Evolutionary conservation across 352 stramenopile species (phyloP).

Genomic region (Aphanomyces astaci): DNA sequence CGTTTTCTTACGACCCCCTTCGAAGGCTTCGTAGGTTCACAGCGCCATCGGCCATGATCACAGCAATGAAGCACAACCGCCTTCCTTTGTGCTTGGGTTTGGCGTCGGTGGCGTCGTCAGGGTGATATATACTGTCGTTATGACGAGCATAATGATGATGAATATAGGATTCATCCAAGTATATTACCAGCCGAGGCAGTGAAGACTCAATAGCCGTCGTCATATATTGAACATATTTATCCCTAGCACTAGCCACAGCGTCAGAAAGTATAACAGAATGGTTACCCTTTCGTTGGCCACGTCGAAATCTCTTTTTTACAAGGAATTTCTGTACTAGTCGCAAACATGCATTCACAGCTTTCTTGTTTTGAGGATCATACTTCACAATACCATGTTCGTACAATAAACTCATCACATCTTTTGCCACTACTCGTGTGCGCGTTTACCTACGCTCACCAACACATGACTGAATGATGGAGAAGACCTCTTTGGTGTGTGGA

Average conservation of each 20-base stretch:
- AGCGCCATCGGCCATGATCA: not conserved
- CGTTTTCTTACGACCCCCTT: not conserved
- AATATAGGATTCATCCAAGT: not conserved
- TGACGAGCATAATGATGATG: not conserved
- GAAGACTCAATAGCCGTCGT: not conserved
- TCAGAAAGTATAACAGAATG: not conserved
- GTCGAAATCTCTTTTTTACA: not conserved
- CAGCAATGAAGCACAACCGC: not conserved
- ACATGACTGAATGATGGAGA: not conserved
- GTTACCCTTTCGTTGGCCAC: not conserved
- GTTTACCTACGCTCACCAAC: not conserved
- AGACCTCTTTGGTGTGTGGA: not conserved
- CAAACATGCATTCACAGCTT: not conserved
- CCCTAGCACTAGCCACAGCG: not conserved
- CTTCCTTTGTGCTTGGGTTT: not conserved
- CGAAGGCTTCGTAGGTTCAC: not conserved
- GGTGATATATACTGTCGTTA: not conserved
- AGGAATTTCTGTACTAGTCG: not conserved
- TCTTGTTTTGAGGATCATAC: not conserved
- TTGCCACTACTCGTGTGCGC: not conserved
- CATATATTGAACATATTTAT: not conserved
- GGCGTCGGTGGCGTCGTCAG: not conserved
- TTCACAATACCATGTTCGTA: not conserved
- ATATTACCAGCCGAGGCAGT: not conserved
- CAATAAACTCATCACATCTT: not conserved